Base-by-base conservation (phyloP, 768 basidiomycete genomes). In the Coprinopsis sp. region DNA sequence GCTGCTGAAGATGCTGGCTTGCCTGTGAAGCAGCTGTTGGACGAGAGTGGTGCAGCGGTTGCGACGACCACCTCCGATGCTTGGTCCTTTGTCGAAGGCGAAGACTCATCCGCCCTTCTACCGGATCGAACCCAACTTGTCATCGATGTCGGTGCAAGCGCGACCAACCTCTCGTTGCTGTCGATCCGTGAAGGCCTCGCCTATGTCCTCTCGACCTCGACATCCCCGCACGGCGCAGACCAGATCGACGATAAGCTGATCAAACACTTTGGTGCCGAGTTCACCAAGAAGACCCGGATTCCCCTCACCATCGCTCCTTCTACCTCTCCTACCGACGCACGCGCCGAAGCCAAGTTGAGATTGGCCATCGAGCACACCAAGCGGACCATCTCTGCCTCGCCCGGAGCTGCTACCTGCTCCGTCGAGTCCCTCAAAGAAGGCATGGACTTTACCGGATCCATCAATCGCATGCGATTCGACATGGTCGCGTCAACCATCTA, bases 341-440 rank as follows among this genome's bases (percentile, higher is more conserved):
- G 96, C 19, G 90, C 94, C 1, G 86, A 91, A 58, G 89, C 91
- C n/a, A 95, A 94, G 61, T 81, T 99, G 22, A 79, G 87, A 8
- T 80, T 98, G 18, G 91, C 93, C 6, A 81, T 96, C 46, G 93
- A 97, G 61, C 87, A 92, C 62, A 95, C 92, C 23, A 99, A 97
- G 69, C 82, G 93, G 54, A 92, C 91, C 0, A 74, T 98, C 53
- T 84, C 82, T 42, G 94, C 95, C 0, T 86, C 84, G 3, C 78
- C 85, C 2, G 86, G 87, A 12, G 89, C 92, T 1, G 93, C 91
- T 2, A 88, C 89, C 1, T 91, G 91, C 66, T 87, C 88, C 13
- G 88, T 99, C 53, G 93, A 96, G 66, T 90, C 87, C 0, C 77
- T 99, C 55, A 95, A 94, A 64, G 93, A 95, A 48, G 95, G 94